A percentile compares a stretch with the other conserved stretches of the same genome.
Conservation (phyloP, 108 stramenopile species). For the Discostella pseudostelligera region DNA sequence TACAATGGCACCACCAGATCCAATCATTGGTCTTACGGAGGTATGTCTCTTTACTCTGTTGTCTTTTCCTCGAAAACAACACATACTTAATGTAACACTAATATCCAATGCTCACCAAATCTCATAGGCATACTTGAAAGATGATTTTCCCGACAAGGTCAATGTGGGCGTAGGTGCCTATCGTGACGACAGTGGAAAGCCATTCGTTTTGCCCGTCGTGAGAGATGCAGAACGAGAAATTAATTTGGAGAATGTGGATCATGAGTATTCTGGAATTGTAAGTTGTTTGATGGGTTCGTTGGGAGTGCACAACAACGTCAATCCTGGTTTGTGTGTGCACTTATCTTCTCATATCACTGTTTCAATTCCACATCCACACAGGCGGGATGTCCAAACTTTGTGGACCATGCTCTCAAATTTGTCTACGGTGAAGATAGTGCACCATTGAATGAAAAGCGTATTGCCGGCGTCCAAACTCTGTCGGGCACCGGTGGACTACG, state of each 20-base stretch:
- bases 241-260: slow-evolving; percentile 62
- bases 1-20: slow-evolving; percentile 96
- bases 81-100: no score
- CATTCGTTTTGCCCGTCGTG: slow-evolving; percentile 93
- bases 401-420: slow-evolving; percentile 88
- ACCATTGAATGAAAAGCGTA: slow-evolving; percentile 78
- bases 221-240: slow-evolving; percentile 91
- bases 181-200: slow-evolving; percentile 93
- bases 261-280: slow-evolving; percentile 85
- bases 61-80: no score
- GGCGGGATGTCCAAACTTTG: slow-evolving; percentile 91
- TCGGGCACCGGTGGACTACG: slow-evolving; percentile 98
- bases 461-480: slow-evolving; percentile 93
- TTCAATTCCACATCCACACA: slow-evolving; percentile 6
- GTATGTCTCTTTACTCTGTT: slow-evolving; percentile 27
- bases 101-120: not conserved
- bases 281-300: slow-evolving; percentile 8
- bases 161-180: slow-evolving; percentile 97
- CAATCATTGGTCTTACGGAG: slow-evolving; percentile 97
- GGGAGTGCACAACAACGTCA: not conserved
- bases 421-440: slow-evolving; percentile 89
- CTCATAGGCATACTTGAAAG: slow-evolving; percentile 42
- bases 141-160: slow-evolving; percentile 81
- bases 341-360: not conserved
- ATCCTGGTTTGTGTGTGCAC: not conserved